Conservation (phyloP, 768 basidiomycete genomes). For the Wakefieldia striispora region DNA sequence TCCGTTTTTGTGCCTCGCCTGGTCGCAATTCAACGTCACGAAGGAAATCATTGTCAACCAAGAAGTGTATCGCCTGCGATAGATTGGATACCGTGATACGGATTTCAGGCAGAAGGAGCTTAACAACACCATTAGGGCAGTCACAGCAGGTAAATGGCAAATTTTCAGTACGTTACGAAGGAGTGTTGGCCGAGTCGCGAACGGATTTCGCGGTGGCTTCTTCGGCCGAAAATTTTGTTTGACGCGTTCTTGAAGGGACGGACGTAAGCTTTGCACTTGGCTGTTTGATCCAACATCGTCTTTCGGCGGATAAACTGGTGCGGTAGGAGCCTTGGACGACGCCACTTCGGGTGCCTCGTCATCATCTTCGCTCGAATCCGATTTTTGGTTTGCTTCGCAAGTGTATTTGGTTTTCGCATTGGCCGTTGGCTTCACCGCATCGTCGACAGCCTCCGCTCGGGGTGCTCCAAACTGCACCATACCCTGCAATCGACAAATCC, state of each 20-base stretch:
- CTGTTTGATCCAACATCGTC: constrained; percentile 2
- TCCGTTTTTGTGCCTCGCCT: constrained; percentile 65
- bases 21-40: constrained; percentile 74
- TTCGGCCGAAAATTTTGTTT: constrained; percentile 43
- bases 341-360: constrained; percentile 54
- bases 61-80: constrained; percentile 87
- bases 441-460: neutral
- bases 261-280: constrained; percentile 5
- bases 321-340: constrained; percentile 47
- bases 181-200: constrained; percentile 64
- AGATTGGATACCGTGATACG: constrained; percentile 86
- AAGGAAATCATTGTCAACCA: constrained; percentile 89
- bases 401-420: neutral
- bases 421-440: neutral
- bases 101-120: constrained; percentile 86
- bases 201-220: constrained; percentile 57
- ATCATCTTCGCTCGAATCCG: constrained; percentile 34
- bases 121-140: constrained; percentile 11
- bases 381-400: constrained; percentile 9
- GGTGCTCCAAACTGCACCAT: neutral
- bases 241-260: constrained; percentile 4
- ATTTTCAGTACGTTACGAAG: constrained; percentile 66
- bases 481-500: constrained; percentile 28
- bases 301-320: constrained; percentile 2
- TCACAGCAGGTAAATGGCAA: neutral